A percentile compares a stretch with the other conserved stretches of the same genome.
Evolutionary conservation across 208 protist species (phyloP).

Genomic region (Angomonas ambiguus): DNA sequence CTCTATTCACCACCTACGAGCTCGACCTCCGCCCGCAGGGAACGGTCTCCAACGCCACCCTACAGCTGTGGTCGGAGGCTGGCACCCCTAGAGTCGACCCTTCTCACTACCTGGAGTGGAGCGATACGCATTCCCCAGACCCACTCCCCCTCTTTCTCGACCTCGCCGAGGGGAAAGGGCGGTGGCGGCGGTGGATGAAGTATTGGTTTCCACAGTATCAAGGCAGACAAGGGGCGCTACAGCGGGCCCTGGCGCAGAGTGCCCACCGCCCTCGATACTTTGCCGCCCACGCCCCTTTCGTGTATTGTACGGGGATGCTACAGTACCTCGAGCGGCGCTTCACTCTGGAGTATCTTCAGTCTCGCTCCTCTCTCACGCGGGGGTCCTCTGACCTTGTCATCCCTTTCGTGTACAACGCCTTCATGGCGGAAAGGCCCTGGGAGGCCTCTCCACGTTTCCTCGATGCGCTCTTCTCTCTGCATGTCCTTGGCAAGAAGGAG

Average conservation of each 20-base stretch:
- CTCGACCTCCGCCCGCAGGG: constrained; percentile 15
- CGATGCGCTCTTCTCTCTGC: constrained; percentile 24
- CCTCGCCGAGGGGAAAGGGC: neutral
- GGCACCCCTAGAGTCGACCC: neutral
- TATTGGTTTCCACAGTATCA: neutral
- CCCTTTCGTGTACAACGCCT: constrained; percentile 65
- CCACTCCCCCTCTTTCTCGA: neutral
- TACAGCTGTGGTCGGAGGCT: neutral
- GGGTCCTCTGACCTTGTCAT: constrained; percentile 29
- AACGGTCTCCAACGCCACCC: neutral
- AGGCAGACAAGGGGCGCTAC: neutral
- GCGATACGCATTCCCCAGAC: neutral
- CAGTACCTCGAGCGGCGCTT: constrained; percentile 34
- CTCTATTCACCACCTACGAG: constrained; percentile 16
- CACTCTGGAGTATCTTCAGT: constrained; percentile 30
- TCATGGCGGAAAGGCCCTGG: constrained; percentile 61
- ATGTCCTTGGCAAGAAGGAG: neutral
- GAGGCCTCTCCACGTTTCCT: constrained; percentile 41
- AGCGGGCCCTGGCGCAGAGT: neutral
- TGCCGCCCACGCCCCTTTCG: constrained; percentile 57
- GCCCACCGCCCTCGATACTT: constrained; percentile 24
- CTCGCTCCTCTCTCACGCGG: constrained; percentile 25
- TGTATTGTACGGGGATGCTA: constrained; percentile 60
- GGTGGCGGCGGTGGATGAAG: too few relatives aligned
- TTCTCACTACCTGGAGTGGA: neutral